Conservation (phyloP, 768 basidiomycete species). For the Hysterangium stoloniferum region DNA sequence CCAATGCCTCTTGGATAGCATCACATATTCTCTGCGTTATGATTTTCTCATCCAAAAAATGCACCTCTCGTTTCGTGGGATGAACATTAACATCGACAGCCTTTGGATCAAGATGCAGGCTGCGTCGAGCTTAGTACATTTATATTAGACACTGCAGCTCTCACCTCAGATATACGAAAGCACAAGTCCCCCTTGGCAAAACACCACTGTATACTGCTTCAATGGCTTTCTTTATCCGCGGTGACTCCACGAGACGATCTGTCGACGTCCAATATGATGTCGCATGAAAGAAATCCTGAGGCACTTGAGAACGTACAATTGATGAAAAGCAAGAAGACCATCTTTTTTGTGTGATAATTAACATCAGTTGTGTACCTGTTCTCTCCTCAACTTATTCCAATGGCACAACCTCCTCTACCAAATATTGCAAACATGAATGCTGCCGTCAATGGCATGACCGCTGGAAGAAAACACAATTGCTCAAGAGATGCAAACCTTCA, state of each 20-base stretch:
- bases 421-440: too few relatives aligned
- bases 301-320: too few relatives aligned
- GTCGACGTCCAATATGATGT: too few relatives aligned
- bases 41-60: slow-evolving; percentile 85
- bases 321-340: too few relatives aligned
- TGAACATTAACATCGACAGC: slow-evolving; percentile 97
- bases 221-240: slow-evolving; percentile 77
- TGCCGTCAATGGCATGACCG: too few relatives aligned
- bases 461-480: too few relatives aligned
- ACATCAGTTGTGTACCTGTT: too few relatives aligned
- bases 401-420: too few relatives aligned
- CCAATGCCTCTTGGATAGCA: slow-evolving; percentile 57
- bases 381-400: too few relatives aligned
- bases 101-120: slow-evolving; percentile 75
- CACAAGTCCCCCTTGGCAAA: slow-evolving; percentile 81
- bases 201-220: slow-evolving; percentile 80
- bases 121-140: slow-evolving; percentile 29
- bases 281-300: too few relatives aligned
- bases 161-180: slow-evolving; percentile 95
- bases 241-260: slow-evolving; percentile 92
- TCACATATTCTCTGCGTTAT: slow-evolving; percentile 75
- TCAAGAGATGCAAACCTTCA: slow-evolving; percentile 58
- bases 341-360: too few relatives aligned
- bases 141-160: slow-evolving; percentile 13
- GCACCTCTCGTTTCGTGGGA: slow-evolving; percentile 94